Evolutionary conservation across 805 yeast species (phyloP), one percentile per base, ranked within the genome.

Genomic region (Lachancea waltii): DNA sequence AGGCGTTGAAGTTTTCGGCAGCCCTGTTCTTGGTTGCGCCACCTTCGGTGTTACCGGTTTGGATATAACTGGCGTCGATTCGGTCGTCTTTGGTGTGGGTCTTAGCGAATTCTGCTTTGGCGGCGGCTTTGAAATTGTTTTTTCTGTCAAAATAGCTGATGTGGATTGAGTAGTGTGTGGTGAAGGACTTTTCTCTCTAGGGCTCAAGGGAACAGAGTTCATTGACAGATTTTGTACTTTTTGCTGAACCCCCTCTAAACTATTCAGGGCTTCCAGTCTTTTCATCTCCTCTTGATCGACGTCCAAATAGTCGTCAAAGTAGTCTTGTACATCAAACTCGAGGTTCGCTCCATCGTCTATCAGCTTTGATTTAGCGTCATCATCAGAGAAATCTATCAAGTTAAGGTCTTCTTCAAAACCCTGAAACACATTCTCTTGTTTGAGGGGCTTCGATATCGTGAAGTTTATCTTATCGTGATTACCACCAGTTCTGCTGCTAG

Each of bases 391-490:
- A 33, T 50, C 51, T 13, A 48, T 44, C 20, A 49, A 20, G 15
- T 37, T 36, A 16, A 33, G 31, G 7, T 34, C 29, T 13, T 44
- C 43, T n/a, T 46, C 46, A 40, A 49, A 49, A n/a, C 46, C 47
- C 7, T 31, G 27, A 30, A 48, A 44, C 11, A 29, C 34, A 26
- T 35, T 38, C 8, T 28, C 26, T 8, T 16, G 24, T 25, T 39
- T 44, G 14, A 56, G 36, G 3, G 61, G 53, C 39, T 56, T 58
- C 7, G 62, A 56, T n/a, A 49, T 36, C 4, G 53, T 42, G 29
- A 56, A 51, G 39, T 56, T 51, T 1, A 53, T 46, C 22, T 42
- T 50, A 19, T 35, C 36, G 30, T 6, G 30, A 18, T 26, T 40
- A 36, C 33, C 27, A 15, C 22, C 18, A 9, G 24, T 33, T 13